Evolutionary conservation across 352 stramenopile genomes (phyloP), one percentile per base, ranked within the genome.

Genomic region (Phytophthora brassicae): DNA sequence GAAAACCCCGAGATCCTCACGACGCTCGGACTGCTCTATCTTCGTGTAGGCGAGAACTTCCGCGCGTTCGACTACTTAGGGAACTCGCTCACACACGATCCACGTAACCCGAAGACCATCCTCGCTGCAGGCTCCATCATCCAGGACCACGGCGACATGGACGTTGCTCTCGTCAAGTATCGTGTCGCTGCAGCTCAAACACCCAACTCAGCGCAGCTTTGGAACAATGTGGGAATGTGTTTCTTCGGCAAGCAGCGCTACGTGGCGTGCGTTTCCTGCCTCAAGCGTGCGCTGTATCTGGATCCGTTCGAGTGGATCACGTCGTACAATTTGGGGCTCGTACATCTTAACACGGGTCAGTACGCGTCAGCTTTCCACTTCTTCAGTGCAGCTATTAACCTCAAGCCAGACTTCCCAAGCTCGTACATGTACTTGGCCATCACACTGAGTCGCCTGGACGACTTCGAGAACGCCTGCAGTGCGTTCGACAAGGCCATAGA

Each of bases 181-280:
- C 89, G 92, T 35, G 86, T 98, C 7, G 92, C 91, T 14, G 92
- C 92, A 3, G 86, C 92, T 22, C 86, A 96, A 64, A 97, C 86
- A 16, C 91, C 94, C 14, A 95, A 97, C 72, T 96, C 84, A 54
- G 85, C 94, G 1, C 88, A 97, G 68, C 74, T 98, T 13, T 98
- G 92, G 92, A 98, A 98, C 77, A 98, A 98, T 68, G 88, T 98
- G 41, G 92, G 91, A 47, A 98, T 98, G 94, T 98, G 92, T 63
- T 98, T 98, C 64, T 98, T 97, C 64, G 90, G 90, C 28, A 97
- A 98, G 70, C 82, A 94, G 64, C 84, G 79, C 8, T 92, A 78
- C 61, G 87, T 91, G 36, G 74, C 88, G 62, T 92, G 90, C 0
- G 81, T 98, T 6, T 81, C 93, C 31, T 98, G 90, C 31, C 78